Evolutionary conservation across 2,329 filamentous ascomycete genomes (phyloP).

Genomic region (Colletotrichum trifolii): DNA sequence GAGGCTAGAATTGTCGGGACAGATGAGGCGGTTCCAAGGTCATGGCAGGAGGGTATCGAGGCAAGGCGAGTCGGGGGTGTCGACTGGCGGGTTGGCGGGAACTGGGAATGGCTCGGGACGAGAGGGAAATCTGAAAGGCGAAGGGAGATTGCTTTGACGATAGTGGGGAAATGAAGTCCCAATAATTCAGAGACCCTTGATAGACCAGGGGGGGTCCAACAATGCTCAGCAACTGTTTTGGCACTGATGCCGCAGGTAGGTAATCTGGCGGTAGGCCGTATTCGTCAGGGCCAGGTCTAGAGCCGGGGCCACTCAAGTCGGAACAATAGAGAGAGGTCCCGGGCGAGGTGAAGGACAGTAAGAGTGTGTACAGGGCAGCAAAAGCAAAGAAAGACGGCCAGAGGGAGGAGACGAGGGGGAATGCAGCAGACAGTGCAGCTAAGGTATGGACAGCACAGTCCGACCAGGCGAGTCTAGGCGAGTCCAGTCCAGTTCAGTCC

Average conservation of each 20-base stretch:
- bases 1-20: constrained; percentile 26
- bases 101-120: constrained; percentile 24
- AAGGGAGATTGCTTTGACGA: constrained; percentile 38
- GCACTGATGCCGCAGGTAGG: constrained; percentile 10
- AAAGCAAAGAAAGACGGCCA: no score
- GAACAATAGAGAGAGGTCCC: not conserved
- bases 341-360: no score
- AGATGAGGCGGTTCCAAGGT: constrained; percentile 22
- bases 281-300: constrained; percentile 24
- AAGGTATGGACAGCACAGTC: not conserved
- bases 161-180: constrained; percentile 39
- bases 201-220: constrained; percentile 34
- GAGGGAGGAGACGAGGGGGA: no score
- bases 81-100: constrained; percentile 18
- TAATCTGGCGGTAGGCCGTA: constrained; percentile 15
- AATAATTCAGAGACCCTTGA: constrained; percentile 38
- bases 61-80: not conserved
- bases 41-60: constrained; percentile 27
- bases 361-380: no score
- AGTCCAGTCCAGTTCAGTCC: constrained; percentile 4
- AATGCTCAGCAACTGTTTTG: constrained; percentile 28
- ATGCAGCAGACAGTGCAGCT: no score
- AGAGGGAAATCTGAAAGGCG: constrained; percentile 20
- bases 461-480: constrained; percentile 14
- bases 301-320: not conserved